A percentile compares a stretch with the other conserved stretches of the same genome.
These are phyloP conservation scores for Danielia reshetovae DNA, from an alignment of 805 yeast species.

Conservation along the genomic window DNA sequence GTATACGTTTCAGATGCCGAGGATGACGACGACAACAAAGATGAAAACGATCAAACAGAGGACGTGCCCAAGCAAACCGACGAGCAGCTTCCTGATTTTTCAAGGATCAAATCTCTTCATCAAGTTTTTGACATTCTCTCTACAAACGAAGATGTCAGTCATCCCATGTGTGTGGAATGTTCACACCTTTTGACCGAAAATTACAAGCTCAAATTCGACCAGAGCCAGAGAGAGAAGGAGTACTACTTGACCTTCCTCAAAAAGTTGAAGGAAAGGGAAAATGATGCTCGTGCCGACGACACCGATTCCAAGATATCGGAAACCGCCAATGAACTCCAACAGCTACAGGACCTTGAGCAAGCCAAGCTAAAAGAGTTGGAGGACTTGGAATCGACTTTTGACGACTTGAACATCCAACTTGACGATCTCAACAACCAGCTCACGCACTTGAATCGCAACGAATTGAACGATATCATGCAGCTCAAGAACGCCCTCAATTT, in stretches of 20 bases:
- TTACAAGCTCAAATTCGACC: slow-evolving; percentile 67
- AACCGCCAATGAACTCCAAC: slow-evolving; percentile 34
- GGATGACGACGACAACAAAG: slow-evolving; percentile 21
- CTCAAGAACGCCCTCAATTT: slow-evolving; percentile 55
- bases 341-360: slow-evolving; percentile 37
- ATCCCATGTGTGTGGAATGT: slow-evolving; percentile 87
- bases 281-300: slow-evolving; percentile 19
- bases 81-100: slow-evolving; percentile 16
- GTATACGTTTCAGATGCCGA: slow-evolving; percentile 17
- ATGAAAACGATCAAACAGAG: slow-evolving; percentile 9
- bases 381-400: slow-evolving; percentile 39
- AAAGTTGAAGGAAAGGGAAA: slow-evolving; percentile 47
- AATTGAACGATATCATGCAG: slow-evolving; percentile 45
- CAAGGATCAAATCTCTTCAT: slow-evolving; percentile 48
- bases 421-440: slow-evolving; percentile 38
- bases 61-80: slow-evolving; percentile 1
- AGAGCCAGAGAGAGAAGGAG: slow-evolving; percentile 72
- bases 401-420: slow-evolving; percentile 47
- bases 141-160: slow-evolving; percentile 65
- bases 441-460: slow-evolving; percentile 29
- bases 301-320: slow-evolving; percentile 6
- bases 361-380: slow-evolving; percentile 29
- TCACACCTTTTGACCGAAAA: slow-evolving; percentile 61
- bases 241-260: slow-evolving; percentile 69
- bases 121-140: slow-evolving; percentile 71